Conservation (phyloP, 2,329 filamentous ascomycete species). For the Ploettnerulaceae sp. region DNA sequence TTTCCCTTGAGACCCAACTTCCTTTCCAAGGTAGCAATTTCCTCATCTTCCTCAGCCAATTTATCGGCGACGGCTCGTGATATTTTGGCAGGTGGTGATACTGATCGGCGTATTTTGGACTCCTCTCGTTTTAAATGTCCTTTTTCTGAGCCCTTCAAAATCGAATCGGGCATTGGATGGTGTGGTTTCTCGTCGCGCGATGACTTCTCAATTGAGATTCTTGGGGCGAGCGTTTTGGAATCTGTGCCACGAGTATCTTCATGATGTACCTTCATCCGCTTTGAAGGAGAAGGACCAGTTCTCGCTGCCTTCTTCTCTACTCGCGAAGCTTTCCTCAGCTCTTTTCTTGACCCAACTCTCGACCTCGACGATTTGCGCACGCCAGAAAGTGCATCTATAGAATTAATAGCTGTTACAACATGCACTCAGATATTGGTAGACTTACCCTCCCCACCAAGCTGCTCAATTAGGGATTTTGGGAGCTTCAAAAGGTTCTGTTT, state of each 20-base stretch:
- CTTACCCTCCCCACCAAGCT: conserved; percentile 38
- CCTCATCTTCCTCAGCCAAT: conserved; percentile 76
- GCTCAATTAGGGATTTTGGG: conserved; percentile 41
- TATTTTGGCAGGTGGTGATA: conserved; percentile 21
- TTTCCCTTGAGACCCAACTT: conserved; percentile 75
- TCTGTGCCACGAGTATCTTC: not conserved
- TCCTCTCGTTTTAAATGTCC: conserved; percentile 12
- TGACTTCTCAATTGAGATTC: conserved; percentile 1
- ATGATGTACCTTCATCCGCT: conserved; percentile 26
- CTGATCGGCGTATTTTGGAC: conserved; percentile 5
- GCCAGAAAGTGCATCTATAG: conserved; percentile 22
- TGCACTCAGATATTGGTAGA: not conserved
- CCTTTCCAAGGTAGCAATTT: conserved; percentile 83
- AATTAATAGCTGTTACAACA: conserved; percentile 3
- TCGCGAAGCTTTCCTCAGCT: conserved; percentile 32
- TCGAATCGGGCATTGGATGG: conserved; percentile 27
- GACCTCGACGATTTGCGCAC: conserved; percentile 18
- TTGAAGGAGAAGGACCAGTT: conserved; percentile 26
- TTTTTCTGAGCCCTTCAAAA: conserved; percentile 29
- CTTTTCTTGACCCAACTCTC: conserved; percentile 29
- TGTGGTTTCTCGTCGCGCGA: not conserved
- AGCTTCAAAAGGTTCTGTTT: conserved; percentile 39
- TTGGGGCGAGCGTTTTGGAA: not conserved
- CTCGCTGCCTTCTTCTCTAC: conserved; percentile 29
- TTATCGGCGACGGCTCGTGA: conserved; percentile 49